phyloP scores from a whole-genome alignment of 257 asterid genomes.

The Nicotiana sylvestris region DNA sequence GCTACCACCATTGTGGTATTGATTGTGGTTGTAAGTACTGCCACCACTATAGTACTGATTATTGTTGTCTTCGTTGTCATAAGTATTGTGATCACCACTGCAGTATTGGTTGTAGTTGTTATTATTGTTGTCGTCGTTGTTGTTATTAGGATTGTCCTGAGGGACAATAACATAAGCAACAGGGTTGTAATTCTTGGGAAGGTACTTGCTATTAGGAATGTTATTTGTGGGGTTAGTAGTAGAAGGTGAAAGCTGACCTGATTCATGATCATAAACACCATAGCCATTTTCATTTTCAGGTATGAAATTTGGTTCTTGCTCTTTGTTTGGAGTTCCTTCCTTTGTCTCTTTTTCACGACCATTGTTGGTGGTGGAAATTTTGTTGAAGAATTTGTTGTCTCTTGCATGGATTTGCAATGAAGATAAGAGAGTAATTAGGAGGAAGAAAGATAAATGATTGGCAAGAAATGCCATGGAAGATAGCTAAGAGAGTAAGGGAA shows the following conservation, averaged over 20 bases:
- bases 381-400: constrained; percentile 53
- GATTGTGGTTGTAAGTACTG: neutral
- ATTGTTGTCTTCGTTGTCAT: neutral
- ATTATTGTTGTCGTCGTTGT: neutral
- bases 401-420: constrained; percentile 37
- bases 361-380: constrained; percentile 33
- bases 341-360: neutral
- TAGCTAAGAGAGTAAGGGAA: neutral
- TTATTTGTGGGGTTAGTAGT: constrained; percentile 14
- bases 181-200: constrained; percentile 57
- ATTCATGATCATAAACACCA: constrained; percentile 58
- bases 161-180: constrained; percentile 44
- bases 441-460: constrained; percentile 28
- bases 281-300: constrained; percentile 39
- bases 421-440: constrained; percentile 26
- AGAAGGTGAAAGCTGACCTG: constrained; percentile 47
- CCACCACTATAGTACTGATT: neutral
- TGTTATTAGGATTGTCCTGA: neutral
- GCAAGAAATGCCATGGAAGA: constrained; percentile 39
- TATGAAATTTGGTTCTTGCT: constrained; percentile 32
- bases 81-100: neutral
- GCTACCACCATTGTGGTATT: neutral
- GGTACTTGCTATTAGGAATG: constrained; percentile 13
- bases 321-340: constrained; percentile 1
- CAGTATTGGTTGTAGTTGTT: neutral